phyloP scores from a whole-genome alignment of 176 grass and related monocot species.

The Hordeum marinum region DNA sequence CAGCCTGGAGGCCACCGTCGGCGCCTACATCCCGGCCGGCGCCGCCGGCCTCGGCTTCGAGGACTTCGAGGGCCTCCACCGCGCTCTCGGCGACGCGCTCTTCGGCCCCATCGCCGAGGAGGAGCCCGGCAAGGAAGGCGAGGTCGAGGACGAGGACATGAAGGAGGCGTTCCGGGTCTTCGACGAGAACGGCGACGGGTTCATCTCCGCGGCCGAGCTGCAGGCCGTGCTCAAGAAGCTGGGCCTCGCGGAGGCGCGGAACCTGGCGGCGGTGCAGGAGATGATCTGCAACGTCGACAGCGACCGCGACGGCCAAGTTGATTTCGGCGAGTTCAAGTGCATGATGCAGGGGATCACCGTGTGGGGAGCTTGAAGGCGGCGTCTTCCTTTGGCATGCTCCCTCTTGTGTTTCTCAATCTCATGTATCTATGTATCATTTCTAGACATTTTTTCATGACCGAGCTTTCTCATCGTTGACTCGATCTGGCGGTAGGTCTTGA shows the following conservation, averaged over 20 bases:
- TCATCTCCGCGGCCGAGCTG: conserved; percentile 84
- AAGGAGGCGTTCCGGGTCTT: conserved; percentile 92
- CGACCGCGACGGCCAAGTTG: conserved; percentile 76
- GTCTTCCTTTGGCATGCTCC: background rate
- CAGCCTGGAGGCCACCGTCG: conserved; percentile 52
- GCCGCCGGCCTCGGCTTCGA: conserved; percentile 58
- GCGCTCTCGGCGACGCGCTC: conserved; percentile 68
- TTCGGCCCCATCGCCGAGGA: conserved; percentile 37
- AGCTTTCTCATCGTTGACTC: conserved; percentile 14
- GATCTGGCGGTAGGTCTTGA: conserved; percentile 9
- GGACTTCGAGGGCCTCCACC: conserved; percentile 84
- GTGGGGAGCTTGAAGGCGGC: conserved; percentile 37
- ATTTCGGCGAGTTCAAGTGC: conserved; percentile 91
- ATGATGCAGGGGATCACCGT: conserved; percentile 95
- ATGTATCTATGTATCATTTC: conserved; percentile 41
- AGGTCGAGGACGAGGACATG: conserved; percentile 70
- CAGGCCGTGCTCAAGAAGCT: conserved; percentile 91
- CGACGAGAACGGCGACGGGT: conserved; percentile 90
- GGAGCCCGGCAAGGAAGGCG: conserved; percentile 2
- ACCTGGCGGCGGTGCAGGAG: conserved; percentile 60
- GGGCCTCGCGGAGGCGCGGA: conserved; percentile 67
- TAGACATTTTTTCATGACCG: conserved; percentile 24
- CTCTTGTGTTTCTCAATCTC: background rate
- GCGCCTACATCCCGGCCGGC: conserved; percentile 59
- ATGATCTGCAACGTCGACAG: conserved; percentile 92